Conservation (phyloP, 176 grass and related monocot genomes). For the Aegilops bicornis region DNA sequence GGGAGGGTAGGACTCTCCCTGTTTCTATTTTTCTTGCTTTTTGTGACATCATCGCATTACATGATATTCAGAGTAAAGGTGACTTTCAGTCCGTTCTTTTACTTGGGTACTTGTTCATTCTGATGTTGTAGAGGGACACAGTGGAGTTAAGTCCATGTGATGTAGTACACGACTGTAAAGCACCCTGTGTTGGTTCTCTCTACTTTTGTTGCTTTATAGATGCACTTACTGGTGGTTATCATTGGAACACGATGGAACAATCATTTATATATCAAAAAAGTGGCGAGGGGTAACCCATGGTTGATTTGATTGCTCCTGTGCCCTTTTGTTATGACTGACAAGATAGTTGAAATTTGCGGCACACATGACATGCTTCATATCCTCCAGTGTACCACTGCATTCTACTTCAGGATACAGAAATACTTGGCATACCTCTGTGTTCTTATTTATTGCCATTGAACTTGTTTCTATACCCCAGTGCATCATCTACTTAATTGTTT, state of each 20-base stretch:
- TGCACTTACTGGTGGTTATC: conserved; percentile 38
- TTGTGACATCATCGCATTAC: not conserved
- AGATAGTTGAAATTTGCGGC: conserved; percentile 20
- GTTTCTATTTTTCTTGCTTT: conserved; percentile 5
- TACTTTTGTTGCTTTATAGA: conserved; percentile 21
- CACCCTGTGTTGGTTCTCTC: conserved; percentile 1
- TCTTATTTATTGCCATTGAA: not conserved
- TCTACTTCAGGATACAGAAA: not conserved
- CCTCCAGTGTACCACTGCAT: not conserved
- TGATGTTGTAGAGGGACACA: not conserved
- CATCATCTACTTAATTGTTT: not conserved
- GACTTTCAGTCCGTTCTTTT: conserved; percentile 21
- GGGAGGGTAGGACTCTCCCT: conserved; percentile 61
- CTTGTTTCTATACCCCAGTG: not conserved
- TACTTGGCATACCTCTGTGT: not conserved
- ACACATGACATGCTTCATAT: not conserved
- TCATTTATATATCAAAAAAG: conserved; percentile 25
- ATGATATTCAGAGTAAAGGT: conserved; percentile 22
- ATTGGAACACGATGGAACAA: conserved; percentile 19
- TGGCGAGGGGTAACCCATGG: conserved; percentile 22
- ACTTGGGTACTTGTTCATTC: conserved; percentile 22
- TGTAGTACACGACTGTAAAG: conserved; percentile 21
- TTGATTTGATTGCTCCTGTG: not conserved
- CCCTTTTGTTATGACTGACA: conserved; percentile 5
- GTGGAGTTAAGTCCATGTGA: conserved; percentile 37